Evolutionary conservation across 495 filamentous ascomycete genomes (phyloP).

Genomic region (Penicillium tannophilum): DNA sequence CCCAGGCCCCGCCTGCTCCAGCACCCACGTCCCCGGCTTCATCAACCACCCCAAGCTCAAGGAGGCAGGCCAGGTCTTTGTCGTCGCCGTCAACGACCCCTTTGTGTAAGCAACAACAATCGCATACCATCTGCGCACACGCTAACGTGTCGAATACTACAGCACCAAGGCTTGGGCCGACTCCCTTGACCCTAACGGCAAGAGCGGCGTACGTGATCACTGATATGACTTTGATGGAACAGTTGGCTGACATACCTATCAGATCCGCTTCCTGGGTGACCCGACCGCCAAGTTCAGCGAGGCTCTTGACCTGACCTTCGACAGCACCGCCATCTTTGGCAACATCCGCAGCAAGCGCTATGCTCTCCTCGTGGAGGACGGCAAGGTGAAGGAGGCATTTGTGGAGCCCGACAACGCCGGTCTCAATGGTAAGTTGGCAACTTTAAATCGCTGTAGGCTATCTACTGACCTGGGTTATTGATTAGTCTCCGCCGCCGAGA

Average conservation of each 20-base stretch:
- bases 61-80: constrained; percentile 77
- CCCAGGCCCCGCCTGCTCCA: constrained; percentile 71
- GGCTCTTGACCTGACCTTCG: constrained; percentile 82
- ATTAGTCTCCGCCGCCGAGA: constrained; percentile 69
- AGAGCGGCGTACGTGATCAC: constrained; percentile 67
- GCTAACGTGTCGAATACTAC: constrained; percentile 6
- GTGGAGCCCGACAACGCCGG: constrained; percentile 96
- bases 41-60: constrained; percentile 72
- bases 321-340: constrained; percentile 82
- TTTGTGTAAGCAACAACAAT: constrained; percentile 70
- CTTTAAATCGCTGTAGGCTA: neutral
- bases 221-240: neutral
- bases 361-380: constrained; percentile 74
- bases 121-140: neutral
- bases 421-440: constrained; percentile 62
- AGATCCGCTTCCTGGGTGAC: constrained; percentile 91
- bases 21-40: constrained; percentile 79
- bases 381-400: constrained; percentile 72
- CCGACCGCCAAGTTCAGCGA: constrained; percentile 81
- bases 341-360: constrained; percentile 86
- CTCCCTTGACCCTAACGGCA: constrained; percentile 67
- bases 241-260: constrained; percentile 11
- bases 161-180: constrained; percentile 88
- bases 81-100: constrained; percentile 91
- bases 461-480: neutral